A percentile compares a stretch with the other conserved stretches of the same genome.
These are phyloP conservation scores for Hyphopichia wangnamkhiaoensis DNA, from an alignment of 1,139 yeast species.

Conservation along the genomic window DNA sequence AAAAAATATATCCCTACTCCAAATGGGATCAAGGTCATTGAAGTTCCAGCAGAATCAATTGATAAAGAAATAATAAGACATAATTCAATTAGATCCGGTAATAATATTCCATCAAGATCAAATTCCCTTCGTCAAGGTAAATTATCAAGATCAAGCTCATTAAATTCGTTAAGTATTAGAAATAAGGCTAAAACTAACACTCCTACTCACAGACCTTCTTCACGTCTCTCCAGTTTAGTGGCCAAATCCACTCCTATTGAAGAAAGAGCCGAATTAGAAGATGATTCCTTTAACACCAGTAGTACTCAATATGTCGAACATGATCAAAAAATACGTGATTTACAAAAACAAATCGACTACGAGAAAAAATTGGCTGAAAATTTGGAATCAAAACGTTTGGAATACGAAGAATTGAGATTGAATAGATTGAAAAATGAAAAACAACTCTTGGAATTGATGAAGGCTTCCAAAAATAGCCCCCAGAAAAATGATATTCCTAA, in stretches of 20 bases:
- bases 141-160: conserved; percentile 21
- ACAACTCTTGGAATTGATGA: conserved; percentile 15
- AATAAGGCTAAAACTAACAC: conserved; percentile 5
- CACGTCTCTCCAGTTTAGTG: conserved; percentile 11
- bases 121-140: conserved; percentile 12
- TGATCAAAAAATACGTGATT: conserved; percentile 11
- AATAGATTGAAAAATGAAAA: conserved; percentile 21
- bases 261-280: conserved; percentile 18
- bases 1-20: conserved; percentile 51
- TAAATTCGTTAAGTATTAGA: conserved; percentile 8
- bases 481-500: conserved; percentile 4
- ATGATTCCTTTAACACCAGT: conserved; percentile 10
- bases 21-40: conserved; percentile 48
- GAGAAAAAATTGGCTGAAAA: conserved; percentile 34
- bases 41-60: conserved; percentile 44
- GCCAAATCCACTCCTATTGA: not conserved
- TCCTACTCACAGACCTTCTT: conserved; percentile 8
- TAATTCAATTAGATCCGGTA: conserved; percentile 41
- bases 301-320: conserved; percentile 12
- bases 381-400: conserved; percentile 30
- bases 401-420: conserved; percentile 30
- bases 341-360: conserved; percentile 29
- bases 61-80: conserved; percentile 42
- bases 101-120: conserved; percentile 17
- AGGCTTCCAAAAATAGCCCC: conserved; percentile 3